These are phyloP conservation scores for Coprinopsis strossmayeri DNA, from an alignment of 768 basidiomycete species.

Conservation along the genomic window DNA sequence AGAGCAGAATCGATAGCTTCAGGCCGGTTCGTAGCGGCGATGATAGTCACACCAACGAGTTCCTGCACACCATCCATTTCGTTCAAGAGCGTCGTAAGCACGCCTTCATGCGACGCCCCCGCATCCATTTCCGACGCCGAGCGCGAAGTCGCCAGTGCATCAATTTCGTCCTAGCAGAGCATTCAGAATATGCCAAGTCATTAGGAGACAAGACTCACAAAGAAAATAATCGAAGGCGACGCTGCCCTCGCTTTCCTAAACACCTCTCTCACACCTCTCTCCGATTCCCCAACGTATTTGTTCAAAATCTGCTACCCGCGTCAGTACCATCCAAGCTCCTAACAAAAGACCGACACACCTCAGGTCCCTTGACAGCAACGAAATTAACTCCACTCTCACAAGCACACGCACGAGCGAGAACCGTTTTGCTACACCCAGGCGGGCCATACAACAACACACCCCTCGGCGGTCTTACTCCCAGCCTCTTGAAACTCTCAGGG, in stretches of 20 bases:
- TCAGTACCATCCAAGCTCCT: neutral
- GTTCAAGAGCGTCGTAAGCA: slow-evolving; percentile 87
- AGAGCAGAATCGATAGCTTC: slow-evolving; percentile 91
- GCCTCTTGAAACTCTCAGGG: slow-evolving; percentile 76
- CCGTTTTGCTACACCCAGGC: slow-evolving; percentile 95
- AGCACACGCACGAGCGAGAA: slow-evolving; percentile 87
- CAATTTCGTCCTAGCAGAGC: slow-evolving; percentile 81
- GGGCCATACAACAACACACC: slow-evolving; percentile 93
- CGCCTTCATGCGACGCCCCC: slow-evolving; percentile 70
- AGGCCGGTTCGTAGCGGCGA: slow-evolving; percentile 95
- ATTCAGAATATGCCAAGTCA: neutral
- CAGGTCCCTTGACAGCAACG: slow-evolving; percentile 94
- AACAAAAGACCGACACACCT: slow-evolving; percentile 44
- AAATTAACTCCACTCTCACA: slow-evolving; percentile 94
- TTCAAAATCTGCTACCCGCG: slow-evolving; percentile 65
- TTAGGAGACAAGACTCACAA: slow-evolving; percentile 41
- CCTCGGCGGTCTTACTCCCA: slow-evolving; percentile 85
- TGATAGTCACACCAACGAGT: slow-evolving; percentile 87
- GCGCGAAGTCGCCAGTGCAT: slow-evolving; percentile 83
- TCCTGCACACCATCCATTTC: slow-evolving; percentile 99
- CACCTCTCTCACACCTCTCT: slow-evolving; percentile 89
- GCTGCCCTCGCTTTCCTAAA: slow-evolving; percentile 94
- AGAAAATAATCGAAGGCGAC: slow-evolving; percentile 93
- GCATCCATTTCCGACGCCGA: slow-evolving; percentile 50
- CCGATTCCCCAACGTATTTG: slow-evolving; percentile 97